Base-by-base conservation (phyloP, 169 alveolate genomes). In the Plasmodium reichenowi region DNA sequence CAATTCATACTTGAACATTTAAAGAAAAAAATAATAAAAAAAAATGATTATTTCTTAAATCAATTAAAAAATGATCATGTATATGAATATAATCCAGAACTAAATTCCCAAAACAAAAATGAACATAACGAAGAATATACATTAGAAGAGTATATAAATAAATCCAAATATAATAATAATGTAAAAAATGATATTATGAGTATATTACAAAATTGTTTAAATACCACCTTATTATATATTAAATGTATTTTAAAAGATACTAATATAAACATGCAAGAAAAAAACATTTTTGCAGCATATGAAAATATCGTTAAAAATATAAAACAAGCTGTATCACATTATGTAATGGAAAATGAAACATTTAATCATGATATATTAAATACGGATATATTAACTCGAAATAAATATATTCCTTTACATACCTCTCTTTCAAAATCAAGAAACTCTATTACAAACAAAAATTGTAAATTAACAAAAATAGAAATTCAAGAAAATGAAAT, bases 131-230 rank as follows among this genome's bases (percentile, higher is more conserved):
- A 78, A 45, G 70, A 50, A 29, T 26, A 66, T 12, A n/a, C 8
- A 22, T 72, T 17, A 56, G 6, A 38, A 10, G 26, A 3, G 6
- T 32, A 43, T 2, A 38, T n/a, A 29, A 26, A 38, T 29, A 26
- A 78, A 52, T 15, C 56, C 6, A 20, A 26, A 17, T 45, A 17
- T 22, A 68, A 83, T 38, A 56, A 66, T 54, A 32, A 54, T 6
- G 43, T 83, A 38, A 17, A 83, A 9, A 38, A 24, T 29, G 91
- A 83, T 62, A 83, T 83, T 10, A 26, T 83, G 17, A 68, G 15
- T n/a, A 83, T 83, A 54, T 83, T 83, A 48, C 74, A 83, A 70
- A 83, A 83, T 58, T 83, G 91, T 3, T 45, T 83, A 38, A 67
- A 83, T 26, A 83, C 91, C 38, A 68, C 91, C 2, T 83, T 72